A percentile compares a stretch with the other conserved stretches of the same genome.
Conservation (phyloP, 1,284 basidiomycete species). For the Rugosomyces carneus region DNA sequence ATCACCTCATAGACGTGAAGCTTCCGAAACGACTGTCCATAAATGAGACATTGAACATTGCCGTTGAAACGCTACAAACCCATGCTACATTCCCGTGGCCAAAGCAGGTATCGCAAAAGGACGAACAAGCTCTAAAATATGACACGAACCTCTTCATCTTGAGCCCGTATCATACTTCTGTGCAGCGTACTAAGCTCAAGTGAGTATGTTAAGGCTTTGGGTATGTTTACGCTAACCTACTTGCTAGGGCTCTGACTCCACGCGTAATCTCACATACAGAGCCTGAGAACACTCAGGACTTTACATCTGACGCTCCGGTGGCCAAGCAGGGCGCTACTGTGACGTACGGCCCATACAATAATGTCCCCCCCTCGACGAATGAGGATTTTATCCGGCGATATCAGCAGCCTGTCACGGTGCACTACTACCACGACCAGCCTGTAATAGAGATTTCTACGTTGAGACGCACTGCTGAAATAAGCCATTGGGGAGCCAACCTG, state of each 20-base stretch:
- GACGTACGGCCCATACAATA: slow-evolving; percentile 84
- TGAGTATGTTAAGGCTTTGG: slow-evolving; percentile 31
- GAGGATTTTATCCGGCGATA: slow-evolving; percentile 49
- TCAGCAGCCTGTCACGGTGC: slow-evolving; percentile 66
- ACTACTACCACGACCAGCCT: slow-evolving; percentile 79
- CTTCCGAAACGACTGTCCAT: slow-evolving; percentile 33
- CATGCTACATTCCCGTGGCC: slow-evolving; percentile 78
- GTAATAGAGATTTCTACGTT: slow-evolving; percentile 73
- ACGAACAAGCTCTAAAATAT: slow-evolving; percentile 80
- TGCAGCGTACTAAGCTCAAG: slow-evolving; percentile 85
- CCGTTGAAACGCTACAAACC: slow-evolving; percentile 70
- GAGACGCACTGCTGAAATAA: slow-evolving; percentile 81
- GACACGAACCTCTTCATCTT: slow-evolving; percentile 70
- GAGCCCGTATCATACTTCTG: slow-evolving; percentile 76
- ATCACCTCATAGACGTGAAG: slow-evolving; percentile 40
- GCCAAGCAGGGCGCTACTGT: slow-evolving; percentile 78
- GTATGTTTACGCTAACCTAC: neutral
- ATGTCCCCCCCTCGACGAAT: slow-evolving; percentile 59
- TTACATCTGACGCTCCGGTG: slow-evolving; percentile 49
- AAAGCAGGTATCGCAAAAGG: slow-evolving; percentile 63
- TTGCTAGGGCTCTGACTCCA: slow-evolving; percentile 55
- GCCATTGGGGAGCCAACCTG: slow-evolving; percentile 94
- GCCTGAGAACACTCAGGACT: slow-evolving; percentile 49
- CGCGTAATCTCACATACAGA: slow-evolving; percentile 65
- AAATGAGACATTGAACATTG: slow-evolving; percentile 63